Percentiles rank a stretch among this genome's conserved stretches.
phyloP scores from a whole-genome alignment of 805 yeast genomes.

The Starmerella asiatica region DNA sequence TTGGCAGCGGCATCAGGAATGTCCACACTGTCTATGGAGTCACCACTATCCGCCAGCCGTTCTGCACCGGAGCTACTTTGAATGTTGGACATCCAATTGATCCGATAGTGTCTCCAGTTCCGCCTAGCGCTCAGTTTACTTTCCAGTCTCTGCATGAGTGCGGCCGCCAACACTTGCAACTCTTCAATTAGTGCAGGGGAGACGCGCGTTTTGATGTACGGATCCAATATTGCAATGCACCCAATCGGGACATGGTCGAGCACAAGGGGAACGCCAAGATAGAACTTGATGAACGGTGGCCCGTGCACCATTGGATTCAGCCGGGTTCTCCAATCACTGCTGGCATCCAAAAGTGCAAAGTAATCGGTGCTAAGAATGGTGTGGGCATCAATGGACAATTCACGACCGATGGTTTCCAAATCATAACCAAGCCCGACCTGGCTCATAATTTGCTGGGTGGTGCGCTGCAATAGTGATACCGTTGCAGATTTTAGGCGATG shows the following conservation, averaged over 20 bases:
- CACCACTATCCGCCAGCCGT: background rate
- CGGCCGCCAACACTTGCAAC: conserved; percentile 11
- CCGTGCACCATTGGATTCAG: conserved; percentile 52
- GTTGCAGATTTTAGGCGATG: conserved; percentile 41
- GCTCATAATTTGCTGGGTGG: conserved; percentile 37
- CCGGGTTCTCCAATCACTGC: conserved; percentile 55
- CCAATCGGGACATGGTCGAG: conserved; percentile 39
- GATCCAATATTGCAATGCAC: conserved; percentile 45
- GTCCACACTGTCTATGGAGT: background rate
- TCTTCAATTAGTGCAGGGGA: conserved; percentile 10
- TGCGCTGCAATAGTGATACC: conserved; percentile 43
- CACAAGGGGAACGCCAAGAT: conserved; percentile 50
- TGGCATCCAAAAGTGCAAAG: conserved; percentile 45
- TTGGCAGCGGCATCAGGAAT: background rate
- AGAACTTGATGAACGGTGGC: conserved; percentile 45
- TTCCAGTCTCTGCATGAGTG: conserved; percentile 9
- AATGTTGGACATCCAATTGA: conserved; percentile 3
- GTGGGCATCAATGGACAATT: conserved; percentile 54
- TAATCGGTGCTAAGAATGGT: conserved; percentile 45
- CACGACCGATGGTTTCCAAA: conserved; percentile 32
- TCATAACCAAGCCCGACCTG: conserved; percentile 37
- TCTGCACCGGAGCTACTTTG: background rate
- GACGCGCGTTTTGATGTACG: conserved; percentile 17
- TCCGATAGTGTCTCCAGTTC: background rate
- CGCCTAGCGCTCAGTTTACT: background rate